Percentiles rank a stretch among this genome's conserved stretches.
These are phyloP conservation scores for Phytopythium chamaehyphon DNA, from an alignment of 352 stramenopile species.

Conservation along the genomic window DNA sequence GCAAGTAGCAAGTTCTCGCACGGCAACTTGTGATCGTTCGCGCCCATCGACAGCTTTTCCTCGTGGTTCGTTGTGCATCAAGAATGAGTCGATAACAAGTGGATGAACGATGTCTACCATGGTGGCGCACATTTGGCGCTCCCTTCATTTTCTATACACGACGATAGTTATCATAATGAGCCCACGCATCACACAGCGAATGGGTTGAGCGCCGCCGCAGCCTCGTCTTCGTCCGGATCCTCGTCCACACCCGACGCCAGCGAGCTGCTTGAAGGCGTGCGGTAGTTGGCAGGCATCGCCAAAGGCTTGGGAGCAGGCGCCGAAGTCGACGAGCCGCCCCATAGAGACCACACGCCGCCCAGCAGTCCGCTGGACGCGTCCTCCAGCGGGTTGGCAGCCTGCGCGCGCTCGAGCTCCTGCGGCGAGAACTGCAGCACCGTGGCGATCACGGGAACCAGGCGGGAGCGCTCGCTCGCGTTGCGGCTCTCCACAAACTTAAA, in stretches of 20 bases:
- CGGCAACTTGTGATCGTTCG: too few species aligned
- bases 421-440: constrained; percentile 73
- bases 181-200: constrained; percentile 58
- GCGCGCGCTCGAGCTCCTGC: constrained; percentile 57
- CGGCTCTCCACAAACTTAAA: constrained; percentile 84
- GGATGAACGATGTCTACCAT: too few species aligned
- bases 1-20: too few species aligned
- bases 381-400: constrained; percentile 32
- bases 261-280: constrained; percentile 21
- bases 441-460: constrained; percentile 75
- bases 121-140: too few species aligned
- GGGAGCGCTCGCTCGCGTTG: constrained; percentile 68
- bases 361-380: constrained; percentile 45
- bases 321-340: constrained; percentile 27
- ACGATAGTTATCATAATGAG: too few species aligned
- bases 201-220: constrained; percentile 55
- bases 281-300: constrained; percentile 39
- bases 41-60: too few species aligned
- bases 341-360: constrained; percentile 73
- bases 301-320: constrained; percentile 46
- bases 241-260: constrained; percentile 19
- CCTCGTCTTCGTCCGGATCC: constrained; percentile 47
- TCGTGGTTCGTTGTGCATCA: too few species aligned
- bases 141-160: too few species aligned
- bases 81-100: too few species aligned